Evolutionary conservation across 2,329 filamentous ascomycete species (phyloP).

Genomic region (Scopulariopsis brevicaulis): DNA sequence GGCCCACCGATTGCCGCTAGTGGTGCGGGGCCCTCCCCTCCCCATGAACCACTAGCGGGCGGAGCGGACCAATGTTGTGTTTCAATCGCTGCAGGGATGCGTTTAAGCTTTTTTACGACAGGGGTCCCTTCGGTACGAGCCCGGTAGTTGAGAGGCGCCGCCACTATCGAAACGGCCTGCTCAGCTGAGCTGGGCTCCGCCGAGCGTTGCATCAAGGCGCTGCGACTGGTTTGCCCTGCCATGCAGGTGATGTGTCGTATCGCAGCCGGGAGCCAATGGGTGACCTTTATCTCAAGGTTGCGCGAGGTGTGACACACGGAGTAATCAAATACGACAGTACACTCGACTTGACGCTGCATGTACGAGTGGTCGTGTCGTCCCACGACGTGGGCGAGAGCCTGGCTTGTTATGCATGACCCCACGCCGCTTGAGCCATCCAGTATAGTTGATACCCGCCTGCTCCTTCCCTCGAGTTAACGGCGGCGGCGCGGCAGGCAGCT

Average conservation of each 20-base stretch:
- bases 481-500: background rate
- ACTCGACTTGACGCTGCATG: background rate
- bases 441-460: background rate
- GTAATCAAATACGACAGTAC: background rate
- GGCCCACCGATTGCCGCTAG: background rate
- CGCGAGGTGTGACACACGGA: background rate
- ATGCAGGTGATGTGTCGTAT: background rate
- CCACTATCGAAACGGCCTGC: background rate
- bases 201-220: background rate
- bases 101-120: background rate
- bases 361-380: background rate
- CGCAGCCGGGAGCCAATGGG: background rate
- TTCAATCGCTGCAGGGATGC: background rate
- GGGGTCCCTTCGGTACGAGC: background rate
- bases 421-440: background rate
- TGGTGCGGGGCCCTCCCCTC: no score
- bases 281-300: background rate
- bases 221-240: background rate
- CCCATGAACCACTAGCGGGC: background rate
- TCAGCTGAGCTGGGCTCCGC: background rate
- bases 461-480: background rate
- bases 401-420: background rate
- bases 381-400: background rate
- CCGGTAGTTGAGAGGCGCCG: background rate
- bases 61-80: background rate